Conservation (phyloP, 2,329 filamentous ascomycete species). For the Fusarium sp. region DNA sequence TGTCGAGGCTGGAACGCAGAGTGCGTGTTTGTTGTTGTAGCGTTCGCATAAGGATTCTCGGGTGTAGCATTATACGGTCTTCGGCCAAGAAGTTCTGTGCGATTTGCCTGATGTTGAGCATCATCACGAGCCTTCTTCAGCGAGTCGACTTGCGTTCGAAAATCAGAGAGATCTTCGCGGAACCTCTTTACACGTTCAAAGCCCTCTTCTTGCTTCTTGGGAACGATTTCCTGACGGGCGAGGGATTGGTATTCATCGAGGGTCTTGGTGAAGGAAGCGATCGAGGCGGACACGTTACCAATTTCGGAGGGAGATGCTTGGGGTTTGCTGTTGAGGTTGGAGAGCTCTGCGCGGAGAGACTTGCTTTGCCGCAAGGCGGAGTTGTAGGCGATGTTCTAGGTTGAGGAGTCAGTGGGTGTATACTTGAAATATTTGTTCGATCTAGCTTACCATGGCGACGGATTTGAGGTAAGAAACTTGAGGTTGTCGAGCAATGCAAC, state of each 20-base stretch:
- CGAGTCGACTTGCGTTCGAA: constrained; percentile 79
- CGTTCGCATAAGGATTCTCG: constrained; percentile 90
- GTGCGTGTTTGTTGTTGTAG: constrained; percentile 50
- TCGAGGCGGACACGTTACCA: constrained; percentile 81
- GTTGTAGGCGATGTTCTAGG: constrained; percentile 85
- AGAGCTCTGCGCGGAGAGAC: constrained; percentile 80
- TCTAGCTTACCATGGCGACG: constrained; percentile 35
- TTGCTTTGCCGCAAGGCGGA: constrained; percentile 87
- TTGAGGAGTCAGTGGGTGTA: neutral
- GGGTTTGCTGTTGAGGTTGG: constrained; percentile 73
- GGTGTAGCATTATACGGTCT: constrained; percentile 83
- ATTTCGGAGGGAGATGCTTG: constrained; percentile 67
- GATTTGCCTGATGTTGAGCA: constrained; percentile 71
- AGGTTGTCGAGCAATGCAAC: constrained; percentile 16
- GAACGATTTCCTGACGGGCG: constrained; percentile 88
- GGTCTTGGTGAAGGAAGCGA: constrained; percentile 85
- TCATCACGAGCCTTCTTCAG: constrained; percentile 85
- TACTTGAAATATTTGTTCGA: fast-evolving
- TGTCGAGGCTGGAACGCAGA: constrained; percentile 57
- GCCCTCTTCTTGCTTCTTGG: constrained; percentile 92
- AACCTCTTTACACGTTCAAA: constrained; percentile 88
- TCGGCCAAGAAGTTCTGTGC: constrained; percentile 85
- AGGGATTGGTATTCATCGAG: constrained; percentile 91
- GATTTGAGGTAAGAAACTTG: constrained; percentile 36
- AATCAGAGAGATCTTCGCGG: constrained; percentile 82